Conservation (phyloP, 345 rosid genomes). For the Erucastrum elatum region DNA sequence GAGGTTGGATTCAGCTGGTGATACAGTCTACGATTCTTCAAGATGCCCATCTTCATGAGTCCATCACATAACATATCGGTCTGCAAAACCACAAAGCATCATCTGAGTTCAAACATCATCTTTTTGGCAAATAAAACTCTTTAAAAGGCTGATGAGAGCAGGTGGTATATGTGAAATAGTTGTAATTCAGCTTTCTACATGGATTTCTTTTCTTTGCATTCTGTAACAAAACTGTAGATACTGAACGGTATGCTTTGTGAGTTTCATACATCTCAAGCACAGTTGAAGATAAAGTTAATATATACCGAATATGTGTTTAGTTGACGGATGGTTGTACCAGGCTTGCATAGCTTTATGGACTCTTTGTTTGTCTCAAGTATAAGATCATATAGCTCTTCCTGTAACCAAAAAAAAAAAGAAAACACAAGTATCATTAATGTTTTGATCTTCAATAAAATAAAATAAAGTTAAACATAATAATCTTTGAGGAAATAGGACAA, state of each 20-base stretch:
- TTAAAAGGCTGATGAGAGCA: not conserved
- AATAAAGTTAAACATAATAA: not conserved
- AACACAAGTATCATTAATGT: not conserved
- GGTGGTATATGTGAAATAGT: not conserved
- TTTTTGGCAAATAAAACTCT: constrained; percentile 7
- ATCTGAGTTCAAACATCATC: constrained; percentile 6
- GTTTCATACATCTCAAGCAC: not conserved
- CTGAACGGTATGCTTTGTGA: no score
- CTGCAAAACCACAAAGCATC: constrained; percentile 47
- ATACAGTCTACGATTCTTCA: constrained; percentile 54
- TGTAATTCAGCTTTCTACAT: not conserved
- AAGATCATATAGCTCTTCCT: constrained; percentile 87
- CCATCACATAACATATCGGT: constrained; percentile 69
- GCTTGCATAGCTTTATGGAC: constrained; percentile 73
- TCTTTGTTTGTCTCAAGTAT: constrained; percentile 83
- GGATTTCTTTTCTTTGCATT: not conserved
- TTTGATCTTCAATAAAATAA: not conserved
- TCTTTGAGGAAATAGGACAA: constrained; percentile 1
- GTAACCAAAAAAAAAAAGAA: constrained; percentile 39
- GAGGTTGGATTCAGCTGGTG: constrained; percentile 86
- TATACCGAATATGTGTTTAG: constrained; percentile 78
- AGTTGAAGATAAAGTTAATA: constrained; percentile 9
- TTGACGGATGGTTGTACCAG: constrained; percentile 70
- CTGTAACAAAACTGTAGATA: not conserved
- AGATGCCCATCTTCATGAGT: constrained; percentile 75